phyloP scores from a whole-genome alignment of 2,329 filamentous ascomycete species.

The Ceratocystis lukuohia region DNA sequence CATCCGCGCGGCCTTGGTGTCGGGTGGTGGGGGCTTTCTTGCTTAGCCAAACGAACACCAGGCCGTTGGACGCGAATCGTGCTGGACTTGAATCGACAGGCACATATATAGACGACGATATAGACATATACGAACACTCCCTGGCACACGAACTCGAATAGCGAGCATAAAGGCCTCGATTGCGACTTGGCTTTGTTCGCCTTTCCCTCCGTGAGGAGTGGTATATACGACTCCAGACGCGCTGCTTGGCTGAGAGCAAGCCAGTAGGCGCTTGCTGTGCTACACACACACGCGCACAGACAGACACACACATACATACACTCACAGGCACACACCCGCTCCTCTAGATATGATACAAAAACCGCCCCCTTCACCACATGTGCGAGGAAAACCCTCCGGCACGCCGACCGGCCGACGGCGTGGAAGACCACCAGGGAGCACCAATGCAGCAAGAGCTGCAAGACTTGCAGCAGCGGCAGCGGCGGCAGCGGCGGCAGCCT shows the following conservation, averaged over 20 bases:
- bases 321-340: not conserved
- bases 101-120: not conserved
- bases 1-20: not conserved
- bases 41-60: not conserved
- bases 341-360: conserved; percentile 16
- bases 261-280: too few species aligned
- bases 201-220: too few species aligned
- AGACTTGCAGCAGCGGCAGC: conserved; percentile 26
- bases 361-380: conserved; percentile 20
- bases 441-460: conserved; percentile 31
- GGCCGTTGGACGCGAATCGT: not conserved
- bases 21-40: not conserved
- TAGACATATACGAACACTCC: not conserved
- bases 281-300: not conserved
- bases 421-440: conserved; percentile 34
- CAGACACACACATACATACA: not conserved
- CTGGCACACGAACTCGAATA: not conserved
- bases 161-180: not conserved
- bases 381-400: conserved; percentile 30
- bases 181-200: too few species aligned
- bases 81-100: not conserved
- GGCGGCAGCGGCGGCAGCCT: conserved; percentile 24
- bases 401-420: conserved; percentile 32
- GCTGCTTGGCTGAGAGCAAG: too few species aligned
- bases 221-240: too few species aligned